Evolutionary conservation across 768 basidiomycete species (phyloP).

Genomic region (Leccinum ochraceum): DNA sequence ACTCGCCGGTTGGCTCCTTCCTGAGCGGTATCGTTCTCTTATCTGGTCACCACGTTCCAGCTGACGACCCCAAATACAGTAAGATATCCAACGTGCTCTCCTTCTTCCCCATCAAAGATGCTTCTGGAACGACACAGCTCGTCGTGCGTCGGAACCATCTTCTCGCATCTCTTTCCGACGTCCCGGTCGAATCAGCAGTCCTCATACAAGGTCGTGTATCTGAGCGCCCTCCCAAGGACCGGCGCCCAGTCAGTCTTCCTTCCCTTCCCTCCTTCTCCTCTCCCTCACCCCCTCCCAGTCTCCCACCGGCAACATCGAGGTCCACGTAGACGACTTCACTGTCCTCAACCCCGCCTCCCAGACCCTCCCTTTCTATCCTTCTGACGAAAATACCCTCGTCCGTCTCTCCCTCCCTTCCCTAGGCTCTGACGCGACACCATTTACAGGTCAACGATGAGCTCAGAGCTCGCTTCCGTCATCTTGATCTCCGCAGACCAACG

Average conservation of each 20-base stretch:
- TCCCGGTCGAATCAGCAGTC: constrained; percentile 80
- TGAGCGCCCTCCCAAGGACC: constrained; percentile 59
- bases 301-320: constrained; percentile 76
- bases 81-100: constrained; percentile 68
- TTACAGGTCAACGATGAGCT: constrained; percentile 82
- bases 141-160: constrained; percentile 52
- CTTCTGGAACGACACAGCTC: constrained; percentile 77
- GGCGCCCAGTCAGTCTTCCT: constrained; percentile 53
- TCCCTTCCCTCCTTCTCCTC: constrained; percentile 4
- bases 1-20: constrained; percentile 80
- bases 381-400: constrained; percentile 74
- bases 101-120: constrained; percentile 86
- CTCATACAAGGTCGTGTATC: constrained; percentile 74
- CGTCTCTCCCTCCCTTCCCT: constrained; percentile 29
- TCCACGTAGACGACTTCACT: constrained; percentile 66
- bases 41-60: constrained; percentile 28
- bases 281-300: constrained; percentile 40
- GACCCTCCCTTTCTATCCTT: constrained; percentile 83
- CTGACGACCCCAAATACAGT: constrained; percentile 47
- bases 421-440: neutral
- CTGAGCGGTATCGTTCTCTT: constrained; percentile 64
- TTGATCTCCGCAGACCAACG: constrained; percentile 79
- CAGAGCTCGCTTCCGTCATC: constrained; percentile 80
- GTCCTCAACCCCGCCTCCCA: constrained; percentile 78
- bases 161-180: constrained; percentile 50